Evolutionary conservation across 2,329 filamentous ascomycete genomes (phyloP).

Genomic region (Ceratocystis colombiana): DNA sequence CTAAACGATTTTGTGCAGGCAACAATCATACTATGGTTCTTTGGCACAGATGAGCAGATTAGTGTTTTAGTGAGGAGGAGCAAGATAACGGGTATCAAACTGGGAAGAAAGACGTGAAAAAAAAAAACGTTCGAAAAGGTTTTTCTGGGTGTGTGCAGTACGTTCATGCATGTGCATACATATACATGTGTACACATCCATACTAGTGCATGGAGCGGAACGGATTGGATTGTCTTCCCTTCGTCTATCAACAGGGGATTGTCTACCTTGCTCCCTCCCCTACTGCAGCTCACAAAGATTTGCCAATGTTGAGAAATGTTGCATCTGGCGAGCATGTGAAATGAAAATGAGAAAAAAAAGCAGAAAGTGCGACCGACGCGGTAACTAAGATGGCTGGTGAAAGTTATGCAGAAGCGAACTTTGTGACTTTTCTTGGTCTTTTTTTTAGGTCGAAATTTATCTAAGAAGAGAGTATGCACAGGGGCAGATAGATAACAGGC

Average conservation of each 20-base stretch:
- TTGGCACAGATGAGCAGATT: neutral
- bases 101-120: neutral
- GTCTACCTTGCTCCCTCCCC: too few species aligned
- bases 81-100: constrained; percentile 1
- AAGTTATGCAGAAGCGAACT: neutral
- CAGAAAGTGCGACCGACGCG: too few species aligned
- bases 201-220: neutral
- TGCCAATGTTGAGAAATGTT: too few species aligned
- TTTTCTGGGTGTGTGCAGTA: too few species aligned
- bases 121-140: too few species aligned
- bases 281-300: too few species aligned
- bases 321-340: too few species aligned
- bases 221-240: too few species aligned
- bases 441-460: neutral
- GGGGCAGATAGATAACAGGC: constrained; percentile 4
- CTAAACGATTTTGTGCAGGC: too few species aligned
- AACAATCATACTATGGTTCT: too few species aligned
- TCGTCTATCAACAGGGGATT: too few species aligned
- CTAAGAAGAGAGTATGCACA: neutral
- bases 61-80: neutral
- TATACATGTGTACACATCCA: neutral
- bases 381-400: neutral
- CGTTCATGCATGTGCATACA: neutral
- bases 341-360: too few species aligned
- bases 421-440: neutral